These are phyloP conservation scores for Diphasiastrum complanatum DNA, from an alignment of 83 land plant species.

Conservation along the genomic window DNA sequence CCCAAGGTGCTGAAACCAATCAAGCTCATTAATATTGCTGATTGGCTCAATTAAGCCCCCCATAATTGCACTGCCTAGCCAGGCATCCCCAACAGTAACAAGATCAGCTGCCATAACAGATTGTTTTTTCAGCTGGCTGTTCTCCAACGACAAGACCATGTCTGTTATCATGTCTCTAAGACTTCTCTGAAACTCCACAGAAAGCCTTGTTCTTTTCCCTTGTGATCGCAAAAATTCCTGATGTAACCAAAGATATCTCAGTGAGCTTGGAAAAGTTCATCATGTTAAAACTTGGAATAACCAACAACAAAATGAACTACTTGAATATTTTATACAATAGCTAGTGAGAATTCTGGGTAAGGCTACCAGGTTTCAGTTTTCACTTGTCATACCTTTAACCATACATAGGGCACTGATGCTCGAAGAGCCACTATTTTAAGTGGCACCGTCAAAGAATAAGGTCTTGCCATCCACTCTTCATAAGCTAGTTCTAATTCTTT, in stretches of 20 bases:
- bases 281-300: neutral
- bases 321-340: neutral
- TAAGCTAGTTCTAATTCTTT: constrained; percentile 42
- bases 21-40: constrained; percentile 46
- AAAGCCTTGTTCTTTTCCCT: constrained; percentile 52
- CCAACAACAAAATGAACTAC: neutral
- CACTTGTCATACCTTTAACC: constrained; percentile 58
- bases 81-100: constrained; percentile 78
- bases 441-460: constrained; percentile 73
- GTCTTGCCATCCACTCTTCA: constrained; percentile 60
- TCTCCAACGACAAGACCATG: constrained; percentile 32
- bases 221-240: constrained; percentile 76
- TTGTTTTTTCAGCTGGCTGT: constrained; percentile 25
- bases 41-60: constrained; percentile 68
- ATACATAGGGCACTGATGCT: constrained; percentile 70
- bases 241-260: neutral
- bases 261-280: neutral
- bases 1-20: constrained; percentile 60
- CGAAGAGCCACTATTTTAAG: constrained; percentile 63
- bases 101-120: constrained; percentile 72
- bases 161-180: constrained; percentile 46
- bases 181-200: constrained; percentile 39
- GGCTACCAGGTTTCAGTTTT: constrained; percentile 13
- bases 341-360: neutral
- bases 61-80: constrained; percentile 58